Evolutionary conservation across 768 basidiomycete genomes (phyloP).

Genomic region (Boletus reticuloceps): DNA sequence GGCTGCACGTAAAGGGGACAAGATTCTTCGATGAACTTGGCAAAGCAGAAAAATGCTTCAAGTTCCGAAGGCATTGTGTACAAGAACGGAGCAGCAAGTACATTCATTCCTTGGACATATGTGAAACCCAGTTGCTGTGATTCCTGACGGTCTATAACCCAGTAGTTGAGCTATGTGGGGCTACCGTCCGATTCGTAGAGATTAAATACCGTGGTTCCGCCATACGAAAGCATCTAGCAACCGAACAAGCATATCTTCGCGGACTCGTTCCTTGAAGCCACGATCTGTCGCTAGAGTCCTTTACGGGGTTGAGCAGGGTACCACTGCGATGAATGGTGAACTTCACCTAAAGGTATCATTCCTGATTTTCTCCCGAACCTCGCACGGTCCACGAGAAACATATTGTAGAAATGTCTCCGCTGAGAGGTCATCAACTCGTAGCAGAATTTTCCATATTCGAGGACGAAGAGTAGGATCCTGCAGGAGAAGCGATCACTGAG

Average conservation of each 20-base stretch:
- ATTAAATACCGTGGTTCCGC: constrained; percentile 72
- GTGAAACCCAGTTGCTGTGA: constrained; percentile 82
- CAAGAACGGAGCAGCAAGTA: constrained; percentile 95
- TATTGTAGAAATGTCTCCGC: constrained; percentile 73
- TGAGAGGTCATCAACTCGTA: constrained; percentile 78
- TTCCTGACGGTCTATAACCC: constrained; percentile 65
- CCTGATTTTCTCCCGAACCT: constrained; percentile 87
- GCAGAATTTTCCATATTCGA: constrained; percentile 91
- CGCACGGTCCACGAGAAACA: constrained; percentile 80
- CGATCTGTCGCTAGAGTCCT: constrained; percentile 92
- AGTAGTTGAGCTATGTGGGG: neutral
- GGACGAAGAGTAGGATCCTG: constrained; percentile 86
- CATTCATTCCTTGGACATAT: constrained; percentile 99
- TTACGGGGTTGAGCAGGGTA: neutral
- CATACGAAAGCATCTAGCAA: constrained; percentile 98
- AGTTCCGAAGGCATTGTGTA: constrained; percentile 97
- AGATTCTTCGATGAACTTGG: constrained; percentile 91
- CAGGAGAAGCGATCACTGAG: constrained; percentile 1
- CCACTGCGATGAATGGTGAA: neutral
- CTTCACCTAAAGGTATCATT: constrained; percentile 94
- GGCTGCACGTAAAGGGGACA: constrained; percentile 98
- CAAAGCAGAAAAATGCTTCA: constrained; percentile 98
- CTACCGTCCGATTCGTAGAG: neutral
- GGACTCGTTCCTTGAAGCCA: constrained; percentile 96
- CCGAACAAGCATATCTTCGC: constrained; percentile 95